Conservation (phyloP, 352 stramenopile genomes). For the Globisporangium yorkense region DNA sequence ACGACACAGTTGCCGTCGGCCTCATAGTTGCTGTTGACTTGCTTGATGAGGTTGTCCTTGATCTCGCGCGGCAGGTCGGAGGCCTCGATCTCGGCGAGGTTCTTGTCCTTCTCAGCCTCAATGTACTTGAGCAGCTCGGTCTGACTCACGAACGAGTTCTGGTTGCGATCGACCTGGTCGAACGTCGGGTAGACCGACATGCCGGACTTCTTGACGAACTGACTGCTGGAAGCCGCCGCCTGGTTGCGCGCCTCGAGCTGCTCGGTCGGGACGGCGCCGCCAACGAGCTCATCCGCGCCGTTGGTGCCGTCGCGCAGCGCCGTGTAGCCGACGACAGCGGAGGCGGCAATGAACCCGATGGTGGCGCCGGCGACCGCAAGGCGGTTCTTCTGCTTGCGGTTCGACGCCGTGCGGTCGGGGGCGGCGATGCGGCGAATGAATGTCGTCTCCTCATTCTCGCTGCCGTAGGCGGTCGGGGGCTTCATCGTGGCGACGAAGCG, state of each 20-base stretch:
- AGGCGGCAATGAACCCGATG: constrained; percentile 29
- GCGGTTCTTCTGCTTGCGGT: constrained; percentile 38
- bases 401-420: constrained; percentile 22
- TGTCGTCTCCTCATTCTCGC: constrained; percentile 48
- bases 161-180: constrained; percentile 23
- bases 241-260: constrained; percentile 24
- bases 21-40: constrained; percentile 36
- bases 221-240: constrained; percentile 11
- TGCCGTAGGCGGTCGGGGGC: constrained; percentile 43
- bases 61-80: constrained; percentile 27
- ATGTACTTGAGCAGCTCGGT: constrained; percentile 34
- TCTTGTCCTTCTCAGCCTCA: constrained; percentile 14
- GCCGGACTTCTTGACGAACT: constrained; percentile 11
- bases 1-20: constrained; percentile 28
- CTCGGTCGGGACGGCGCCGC: constrained; percentile 13
- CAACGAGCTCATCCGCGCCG: not conserved
- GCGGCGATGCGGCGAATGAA: constrained; percentile 52
- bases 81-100: constrained; percentile 20
- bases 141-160: constrained; percentile 25
- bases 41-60: constrained; percentile 27
- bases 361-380: constrained; percentile 32
- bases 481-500: constrained; percentile 29
- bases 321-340: constrained; percentile 34
- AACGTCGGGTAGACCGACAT: not conserved
- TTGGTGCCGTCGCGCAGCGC: constrained; percentile 15